Percentiles rank a stretch among this genome's conserved stretches.
phyloP scores from a whole-genome alignment of 2,329 filamentous ascomycete genomes.

The Xylaria hypoxylon region DNA sequence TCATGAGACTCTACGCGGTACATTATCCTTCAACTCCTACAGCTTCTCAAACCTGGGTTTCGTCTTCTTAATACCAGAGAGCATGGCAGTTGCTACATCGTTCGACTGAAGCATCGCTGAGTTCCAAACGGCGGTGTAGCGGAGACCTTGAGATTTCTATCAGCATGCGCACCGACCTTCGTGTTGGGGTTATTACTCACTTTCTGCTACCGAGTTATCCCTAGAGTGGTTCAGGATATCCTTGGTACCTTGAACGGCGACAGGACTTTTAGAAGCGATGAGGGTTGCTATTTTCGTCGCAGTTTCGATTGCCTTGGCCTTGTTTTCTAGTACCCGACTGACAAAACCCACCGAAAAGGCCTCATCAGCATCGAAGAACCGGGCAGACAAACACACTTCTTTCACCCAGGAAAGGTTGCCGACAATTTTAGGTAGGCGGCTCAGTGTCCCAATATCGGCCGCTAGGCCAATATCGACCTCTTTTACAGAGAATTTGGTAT shows the following conservation, averaged over 20 bases:
- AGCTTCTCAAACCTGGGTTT: conserved; percentile 88
- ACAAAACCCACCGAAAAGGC: conserved; percentile 78
- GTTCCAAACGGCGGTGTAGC: conserved; percentile 91
- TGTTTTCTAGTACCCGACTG: conserved; percentile 68
- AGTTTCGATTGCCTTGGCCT: conserved; percentile 47
- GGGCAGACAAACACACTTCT: conserved; percentile 78
- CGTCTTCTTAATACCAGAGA: conserved; percentile 81
- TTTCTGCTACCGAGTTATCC: conserved; percentile 81
- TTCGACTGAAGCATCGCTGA: conserved; percentile 81
- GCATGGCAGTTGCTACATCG: conserved; percentile 79
- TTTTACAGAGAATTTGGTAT: conserved; percentile 76
- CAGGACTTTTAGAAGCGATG: conserved; percentile 84
- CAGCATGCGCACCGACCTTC: conserved; percentile 33
- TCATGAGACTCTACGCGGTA: neutral
- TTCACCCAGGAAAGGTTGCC: conserved; percentile 81
- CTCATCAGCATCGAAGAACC: conserved; percentile 76
- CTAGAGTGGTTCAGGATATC: conserved; percentile 62
- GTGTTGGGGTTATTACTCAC: conserved; percentile 59
- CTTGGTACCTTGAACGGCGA: conserved; percentile 58
- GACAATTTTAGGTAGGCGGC: conserved; percentile 78
- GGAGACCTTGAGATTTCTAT: conserved; percentile 64
- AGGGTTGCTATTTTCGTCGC: conserved; percentile 53
- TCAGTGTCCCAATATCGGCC: conserved; percentile 81
- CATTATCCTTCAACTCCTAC: conserved; percentile 52
- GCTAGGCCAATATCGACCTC: conserved; percentile 86